Conservation (phyloP, 2,329 filamentous ascomycete genomes). For the Aspergillus terreus region DNA sequence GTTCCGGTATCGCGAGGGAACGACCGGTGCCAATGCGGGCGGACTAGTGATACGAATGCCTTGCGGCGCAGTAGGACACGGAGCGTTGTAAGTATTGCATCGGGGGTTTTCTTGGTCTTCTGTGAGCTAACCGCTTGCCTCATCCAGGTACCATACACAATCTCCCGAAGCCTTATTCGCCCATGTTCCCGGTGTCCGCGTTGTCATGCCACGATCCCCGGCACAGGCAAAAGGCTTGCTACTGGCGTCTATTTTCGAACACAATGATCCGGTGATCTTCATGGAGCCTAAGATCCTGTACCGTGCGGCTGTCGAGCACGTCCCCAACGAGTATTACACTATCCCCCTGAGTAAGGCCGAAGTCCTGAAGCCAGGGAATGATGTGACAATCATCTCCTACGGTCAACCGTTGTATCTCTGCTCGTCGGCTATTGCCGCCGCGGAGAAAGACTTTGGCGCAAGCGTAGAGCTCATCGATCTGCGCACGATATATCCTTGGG, state of each 20-base stretch:
- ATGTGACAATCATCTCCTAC: conserved; percentile 83
- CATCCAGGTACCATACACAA: conserved; percentile 71
- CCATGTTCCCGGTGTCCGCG: conserved; percentile 78
- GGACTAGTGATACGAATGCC: conserved; percentile 89
- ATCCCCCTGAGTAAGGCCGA: conserved; percentile 84
- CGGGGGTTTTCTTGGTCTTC: background rate
- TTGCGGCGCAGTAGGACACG: conserved; percentile 83
- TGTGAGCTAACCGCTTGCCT: background rate
- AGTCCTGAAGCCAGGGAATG: conserved; percentile 71
- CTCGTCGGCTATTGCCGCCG: conserved; percentile 68
- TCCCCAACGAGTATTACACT: conserved; percentile 75
- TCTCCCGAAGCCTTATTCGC: conserved; percentile 85
- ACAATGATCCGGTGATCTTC: conserved; percentile 83
- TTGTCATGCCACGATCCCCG: conserved; percentile 82
- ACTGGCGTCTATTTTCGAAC: conserved; percentile 67
- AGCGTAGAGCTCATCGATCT: conserved; percentile 83
- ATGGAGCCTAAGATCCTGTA: conserved; percentile 95
- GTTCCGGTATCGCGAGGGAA: conserved; percentile 70
- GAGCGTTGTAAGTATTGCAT: conserved; percentile 56
- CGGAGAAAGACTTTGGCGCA: conserved; percentile 71
- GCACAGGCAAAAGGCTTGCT: conserved; percentile 85
- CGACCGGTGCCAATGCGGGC: conserved; percentile 64
- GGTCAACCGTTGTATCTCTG: conserved; percentile 87
- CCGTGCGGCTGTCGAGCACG: conserved; percentile 85
- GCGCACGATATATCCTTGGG: conserved; percentile 88